Conservation (phyloP, 73 alveolate genomes). For the Paramecium bursaria region DNA sequence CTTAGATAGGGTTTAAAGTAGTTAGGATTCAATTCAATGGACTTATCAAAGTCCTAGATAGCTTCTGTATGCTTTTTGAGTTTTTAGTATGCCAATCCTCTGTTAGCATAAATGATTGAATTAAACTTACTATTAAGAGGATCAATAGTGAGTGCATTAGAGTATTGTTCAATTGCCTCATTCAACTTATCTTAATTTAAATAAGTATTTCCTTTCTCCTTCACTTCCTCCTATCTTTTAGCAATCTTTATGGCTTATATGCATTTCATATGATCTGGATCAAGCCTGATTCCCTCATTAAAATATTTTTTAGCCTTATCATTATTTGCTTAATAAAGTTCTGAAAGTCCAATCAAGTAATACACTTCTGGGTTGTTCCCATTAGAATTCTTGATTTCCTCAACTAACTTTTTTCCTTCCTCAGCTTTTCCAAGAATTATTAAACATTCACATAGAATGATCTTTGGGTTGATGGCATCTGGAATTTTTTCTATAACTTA, state of each 20-base stretch:
- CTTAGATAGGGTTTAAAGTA: slow-evolving; percentile 93
- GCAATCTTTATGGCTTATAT: slow-evolving; percentile 71
- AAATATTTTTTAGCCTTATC: slow-evolving; percentile 81
- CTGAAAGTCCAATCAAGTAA: slow-evolving; percentile 56
- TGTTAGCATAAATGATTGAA: slow-evolving; percentile 85
- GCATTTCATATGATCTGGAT: slow-evolving; percentile 80
- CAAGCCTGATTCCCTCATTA: slow-evolving; percentile 79
- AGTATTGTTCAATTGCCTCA: slow-evolving; percentile 92
- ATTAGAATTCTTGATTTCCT: neutral
- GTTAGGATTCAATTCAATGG: slow-evolving; percentile 86
- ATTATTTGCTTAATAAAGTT: slow-evolving; percentile 60
- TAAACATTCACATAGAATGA: neutral
- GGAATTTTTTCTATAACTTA: slow-evolving; percentile 14
- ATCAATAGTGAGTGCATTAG: slow-evolving; percentile 87
- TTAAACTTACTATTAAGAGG: slow-evolving; percentile 85
- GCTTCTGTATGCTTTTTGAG: slow-evolving; percentile 85
- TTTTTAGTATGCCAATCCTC: slow-evolving; percentile 89
- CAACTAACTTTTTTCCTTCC: slow-evolving; percentile 39
- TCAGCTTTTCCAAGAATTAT: slow-evolving; percentile 1
- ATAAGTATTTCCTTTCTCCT: slow-evolving; percentile 84
- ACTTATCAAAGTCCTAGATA: slow-evolving; percentile 84
- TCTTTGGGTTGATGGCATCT: neutral
- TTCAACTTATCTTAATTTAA: slow-evolving; percentile 80
- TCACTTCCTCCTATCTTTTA: slow-evolving; percentile 78
- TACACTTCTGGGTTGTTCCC: slow-evolving; percentile 43